Evolutionary conservation across 1,284 basidiomycete species (phyloP).

Genomic region (Ustilago trichophora): DNA sequence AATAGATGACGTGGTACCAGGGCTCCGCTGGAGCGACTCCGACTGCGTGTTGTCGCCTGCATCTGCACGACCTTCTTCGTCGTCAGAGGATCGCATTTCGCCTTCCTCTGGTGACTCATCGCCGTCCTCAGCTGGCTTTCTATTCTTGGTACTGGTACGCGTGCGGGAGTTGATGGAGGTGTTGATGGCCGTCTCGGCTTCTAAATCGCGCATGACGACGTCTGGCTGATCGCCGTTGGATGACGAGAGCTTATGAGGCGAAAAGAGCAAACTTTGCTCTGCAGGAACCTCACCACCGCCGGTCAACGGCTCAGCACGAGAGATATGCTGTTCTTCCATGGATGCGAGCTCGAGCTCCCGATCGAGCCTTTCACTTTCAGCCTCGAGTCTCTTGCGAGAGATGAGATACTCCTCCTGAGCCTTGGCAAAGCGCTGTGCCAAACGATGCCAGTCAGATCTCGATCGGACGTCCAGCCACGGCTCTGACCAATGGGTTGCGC

Average conservation of each 20-base stretch:
- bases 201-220: constrained; percentile 6
- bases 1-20: not conserved
- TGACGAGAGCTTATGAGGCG: constrained; percentile 9
- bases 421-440: constrained; percentile 40
- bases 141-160: not conserved
- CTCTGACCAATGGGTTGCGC: constrained; percentile 46
- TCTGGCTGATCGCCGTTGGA: not conserved
- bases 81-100: constrained; percentile 42
- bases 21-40: not conserved
- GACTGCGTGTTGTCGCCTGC: not conserved
- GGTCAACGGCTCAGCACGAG: not conserved
- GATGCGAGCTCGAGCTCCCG: constrained; percentile 22
- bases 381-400: constrained; percentile 17
- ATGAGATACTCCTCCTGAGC: constrained; percentile 36
- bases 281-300: not conserved
- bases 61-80: not conserved
- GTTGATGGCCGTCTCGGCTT: constrained; percentile 21
- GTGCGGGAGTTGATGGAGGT: constrained; percentile 19
- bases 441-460: constrained; percentile 36
- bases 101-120: constrained; percentile 45
- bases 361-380: constrained; percentile 29
- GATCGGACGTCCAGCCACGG: constrained; percentile 47
- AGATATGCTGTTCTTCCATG: constrained; percentile 13
- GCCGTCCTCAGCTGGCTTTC: constrained; percentile 7
- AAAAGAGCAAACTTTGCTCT: constrained; percentile 25